These are phyloP conservation scores for Agapanthus africanus DNA, from an alignment of 106 monocot genomes.

Conservation along the genomic window DNA sequence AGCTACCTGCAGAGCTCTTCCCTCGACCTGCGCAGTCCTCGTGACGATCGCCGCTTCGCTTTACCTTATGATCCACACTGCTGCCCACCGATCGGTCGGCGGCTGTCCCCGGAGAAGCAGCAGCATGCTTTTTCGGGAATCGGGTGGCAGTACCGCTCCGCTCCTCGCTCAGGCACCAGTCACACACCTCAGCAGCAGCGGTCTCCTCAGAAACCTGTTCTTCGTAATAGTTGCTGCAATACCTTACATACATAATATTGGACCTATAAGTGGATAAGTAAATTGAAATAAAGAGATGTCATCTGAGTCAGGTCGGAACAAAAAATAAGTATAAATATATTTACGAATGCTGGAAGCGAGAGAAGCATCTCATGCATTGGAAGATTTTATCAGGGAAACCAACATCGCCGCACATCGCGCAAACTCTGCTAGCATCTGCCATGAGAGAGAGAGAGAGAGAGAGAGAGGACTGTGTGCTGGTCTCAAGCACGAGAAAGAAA, in stretches of 20 bases:
- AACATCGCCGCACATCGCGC: slow-evolving; percentile 69
- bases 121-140: background rate
- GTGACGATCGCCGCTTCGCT: slow-evolving; percentile 1
- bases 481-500: no score
- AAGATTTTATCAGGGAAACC: slow-evolving; percentile 65
- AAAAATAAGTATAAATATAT: background rate
- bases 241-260: no score
- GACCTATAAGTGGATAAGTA: no score
- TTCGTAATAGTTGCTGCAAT: slow-evolving; percentile 53
- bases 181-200: slow-evolving; percentile 21
- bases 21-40: background rate
- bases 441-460: slow-evolving; percentile 2
- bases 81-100: no score
- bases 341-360: slow-evolving; percentile 64
- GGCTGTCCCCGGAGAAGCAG: no score
- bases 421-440: slow-evolving; percentile 30
- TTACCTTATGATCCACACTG: background rate
- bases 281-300: no score
- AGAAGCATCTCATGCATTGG: slow-evolving; percentile 47
- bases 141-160: background rate
- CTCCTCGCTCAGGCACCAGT: slow-evolving; percentile 47
- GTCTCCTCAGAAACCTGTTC: slow-evolving; percentile 2
- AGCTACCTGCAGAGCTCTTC: background rate
- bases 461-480: no score
- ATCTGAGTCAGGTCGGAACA: no score